Base-by-base conservation (phyloP, 2,329 filamentous ascomycete genomes). In the Talaromyces verruculosus region DNA sequence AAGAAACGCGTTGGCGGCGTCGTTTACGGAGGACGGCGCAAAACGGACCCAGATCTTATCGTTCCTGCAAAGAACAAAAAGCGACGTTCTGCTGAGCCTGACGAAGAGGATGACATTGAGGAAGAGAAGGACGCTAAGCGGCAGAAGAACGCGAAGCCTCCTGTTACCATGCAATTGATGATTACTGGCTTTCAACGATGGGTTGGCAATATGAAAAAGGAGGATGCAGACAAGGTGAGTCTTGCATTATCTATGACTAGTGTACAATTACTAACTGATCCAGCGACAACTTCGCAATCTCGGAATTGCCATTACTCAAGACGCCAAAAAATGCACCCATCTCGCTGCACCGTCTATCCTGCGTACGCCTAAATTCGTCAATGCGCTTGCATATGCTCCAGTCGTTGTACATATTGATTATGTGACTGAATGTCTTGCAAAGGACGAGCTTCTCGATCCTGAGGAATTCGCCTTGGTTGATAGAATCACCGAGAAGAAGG, bases 291-390 rank as follows among this genome's bases (percentile, higher is more conserved):
- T 99, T 64, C 90, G 93, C 67, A 87, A 90, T 55, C 81, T 98
- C 41, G 95, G 95, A 7, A 91, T 99, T 65, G 84, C 88, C 70
- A 87, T 97, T 25, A 90, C 92, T 4, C 85, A 89, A 71, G 91
- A 97, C 73, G 88, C 88, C 30, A 85, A 87, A 58, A 85, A 87
- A 53, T 95, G 92, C 75, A 91, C 94, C 72, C 91, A 96, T 75
- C 86, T 99, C 11, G 93, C 92, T 39, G 94, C 94, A 3, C 95
- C 94, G 0, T 86, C 88, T 49, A 88, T 98, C 68, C 87, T 97
- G 39, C 90, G 95, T 43, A 99, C 95, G 0, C 88, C 92, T 75
- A 99, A 99, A 75, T 99, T 99, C 75, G 88, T 98, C 60, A 90
- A 89, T 68, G 92, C 93, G 13, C 81, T 99, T 33, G 93, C 95